Conservation (phyloP, 2,329 filamentous ascomycete genomes). For the Falciphora oryzae region DNA sequence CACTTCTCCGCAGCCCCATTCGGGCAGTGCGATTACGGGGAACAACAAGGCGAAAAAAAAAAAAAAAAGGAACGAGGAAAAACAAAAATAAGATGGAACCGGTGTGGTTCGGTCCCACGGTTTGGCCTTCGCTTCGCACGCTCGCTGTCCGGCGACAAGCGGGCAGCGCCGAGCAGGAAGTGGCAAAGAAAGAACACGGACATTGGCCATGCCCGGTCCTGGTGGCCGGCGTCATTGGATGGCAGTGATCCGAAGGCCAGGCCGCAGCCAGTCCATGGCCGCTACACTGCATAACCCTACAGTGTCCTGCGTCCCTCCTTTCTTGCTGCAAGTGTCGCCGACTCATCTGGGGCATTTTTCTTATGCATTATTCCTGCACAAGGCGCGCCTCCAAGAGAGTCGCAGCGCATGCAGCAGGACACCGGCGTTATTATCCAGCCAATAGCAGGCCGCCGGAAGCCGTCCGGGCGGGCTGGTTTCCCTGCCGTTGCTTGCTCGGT, state of each 20-base stretch:
- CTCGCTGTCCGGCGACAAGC: background rate
- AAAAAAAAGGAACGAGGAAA: background rate
- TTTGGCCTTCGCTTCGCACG: too few species aligned
- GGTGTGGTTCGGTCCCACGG: too few species aligned
- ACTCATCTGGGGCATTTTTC: background rate
- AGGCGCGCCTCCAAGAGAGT: background rate
- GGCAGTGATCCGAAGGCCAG: background rate
- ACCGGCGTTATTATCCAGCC: constrained; percentile 8
- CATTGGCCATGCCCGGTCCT: background rate
- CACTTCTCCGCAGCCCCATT: background rate
- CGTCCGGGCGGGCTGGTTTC: background rate
- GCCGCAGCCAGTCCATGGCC: background rate
- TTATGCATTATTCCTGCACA: background rate
- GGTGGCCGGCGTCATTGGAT: background rate
- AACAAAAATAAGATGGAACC: background rate
- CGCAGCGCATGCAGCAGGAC: background rate
- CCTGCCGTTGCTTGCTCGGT: background rate
- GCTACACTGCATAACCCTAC: too few species aligned
- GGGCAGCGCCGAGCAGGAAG: background rate
- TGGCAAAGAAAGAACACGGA: too few species aligned
- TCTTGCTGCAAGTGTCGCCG: background rate
- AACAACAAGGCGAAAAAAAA: background rate
- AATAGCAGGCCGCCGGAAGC: constrained; percentile 1
- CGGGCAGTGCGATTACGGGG: background rate
- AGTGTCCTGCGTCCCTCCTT: too few species aligned